Conservation (phyloP, 2,329 filamentous ascomycete species). For the Fusarium euwallaceae region DNA sequence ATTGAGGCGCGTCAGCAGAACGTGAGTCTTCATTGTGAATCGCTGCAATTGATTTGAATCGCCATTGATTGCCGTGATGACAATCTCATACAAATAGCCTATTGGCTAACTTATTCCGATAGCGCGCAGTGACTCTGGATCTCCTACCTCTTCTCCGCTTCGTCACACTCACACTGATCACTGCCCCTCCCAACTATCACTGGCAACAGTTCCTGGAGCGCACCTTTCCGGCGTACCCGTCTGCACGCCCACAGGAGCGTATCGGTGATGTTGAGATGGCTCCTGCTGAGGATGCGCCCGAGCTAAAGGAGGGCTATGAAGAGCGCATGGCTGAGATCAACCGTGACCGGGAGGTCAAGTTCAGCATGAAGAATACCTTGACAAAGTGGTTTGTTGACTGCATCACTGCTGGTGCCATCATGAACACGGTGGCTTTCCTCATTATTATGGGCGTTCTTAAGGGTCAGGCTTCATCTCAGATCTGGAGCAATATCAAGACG, state of each 20-base stretch:
- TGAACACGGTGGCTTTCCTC: constrained; percentile 62
- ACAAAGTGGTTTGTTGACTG: constrained; percentile 66
- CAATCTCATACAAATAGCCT: not conserved
- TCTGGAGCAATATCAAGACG: constrained; percentile 55
- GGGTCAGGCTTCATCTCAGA: constrained; percentile 52
- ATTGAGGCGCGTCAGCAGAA: constrained; percentile 63
- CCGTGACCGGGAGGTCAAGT: constrained; percentile 43
- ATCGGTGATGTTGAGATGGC: constrained; percentile 48
- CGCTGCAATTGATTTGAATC: not conserved
- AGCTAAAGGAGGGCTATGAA: constrained; percentile 40
- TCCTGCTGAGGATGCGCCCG: constrained; percentile 42
- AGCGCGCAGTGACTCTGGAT: constrained; percentile 60
- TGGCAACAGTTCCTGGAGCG: constrained; percentile 70
- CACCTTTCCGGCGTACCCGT: constrained; percentile 63
- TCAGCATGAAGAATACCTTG: constrained; percentile 59
- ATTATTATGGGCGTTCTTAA: constrained; percentile 63
- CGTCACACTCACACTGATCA: constrained; percentile 64
- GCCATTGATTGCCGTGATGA: not conserved
- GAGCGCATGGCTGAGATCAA: constrained; percentile 37
- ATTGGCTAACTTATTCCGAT: constrained; percentile 4
- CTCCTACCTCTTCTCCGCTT: constrained; percentile 65
- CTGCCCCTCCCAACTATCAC: constrained; percentile 68
- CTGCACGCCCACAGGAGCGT: constrained; percentile 19
- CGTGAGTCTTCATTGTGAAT: constrained; percentile 48
- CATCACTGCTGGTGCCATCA: constrained; percentile 60